phyloP scores from a whole-genome alignment of 495 filamentous ascomycete species.

The Chaetomium tenue region DNA sequence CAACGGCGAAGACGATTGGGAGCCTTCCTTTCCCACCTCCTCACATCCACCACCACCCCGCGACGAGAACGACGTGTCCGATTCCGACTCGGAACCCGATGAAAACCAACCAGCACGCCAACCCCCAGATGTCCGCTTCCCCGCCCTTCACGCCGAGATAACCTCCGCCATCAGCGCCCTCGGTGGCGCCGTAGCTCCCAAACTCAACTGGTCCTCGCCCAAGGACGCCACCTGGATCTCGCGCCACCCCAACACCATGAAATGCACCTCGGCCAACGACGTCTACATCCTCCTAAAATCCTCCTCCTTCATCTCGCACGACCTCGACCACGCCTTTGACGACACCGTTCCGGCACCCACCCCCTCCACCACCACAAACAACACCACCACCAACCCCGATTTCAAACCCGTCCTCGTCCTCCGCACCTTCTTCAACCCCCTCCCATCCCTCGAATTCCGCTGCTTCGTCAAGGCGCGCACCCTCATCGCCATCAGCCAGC shows the following conservation, averaged over 20 bases:
- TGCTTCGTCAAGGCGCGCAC: constrained; percentile 82
- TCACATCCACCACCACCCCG: constrained; percentile 32
- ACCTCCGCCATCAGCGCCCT: constrained; percentile 72
- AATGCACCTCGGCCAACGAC: constrained; percentile 83
- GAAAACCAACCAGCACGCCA: constrained; percentile 27
- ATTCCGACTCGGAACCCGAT: constrained; percentile 43
- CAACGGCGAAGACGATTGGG: constrained; percentile 53
- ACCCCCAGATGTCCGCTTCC: constrained; percentile 50
- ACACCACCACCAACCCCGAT: constrained; percentile 16
- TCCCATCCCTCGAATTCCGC: constrained; percentile 88
- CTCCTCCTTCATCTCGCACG: constrained; percentile 89
- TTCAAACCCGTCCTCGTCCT: constrained; percentile 64
- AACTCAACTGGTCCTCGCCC: constrained; percentile 95
- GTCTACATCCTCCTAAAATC: constrained; percentile 91
- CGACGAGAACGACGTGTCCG: constrained; percentile 27
- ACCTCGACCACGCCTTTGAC: constrained; percentile 89
- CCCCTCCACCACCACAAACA: background rate
- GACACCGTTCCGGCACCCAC: constrained; percentile 55
- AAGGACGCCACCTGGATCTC: constrained; percentile 97
- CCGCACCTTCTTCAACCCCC: constrained; percentile 80
- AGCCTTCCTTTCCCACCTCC: constrained; percentile 37
- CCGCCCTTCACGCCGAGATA: constrained; percentile 72
- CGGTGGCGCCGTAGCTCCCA: constrained; percentile 80
- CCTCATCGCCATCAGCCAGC: constrained; percentile 80
- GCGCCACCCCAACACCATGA: constrained; percentile 78